Base-by-base conservation (phyloP, 345 rosid genomes). In the Eucalyptus cloeziana region DNA sequence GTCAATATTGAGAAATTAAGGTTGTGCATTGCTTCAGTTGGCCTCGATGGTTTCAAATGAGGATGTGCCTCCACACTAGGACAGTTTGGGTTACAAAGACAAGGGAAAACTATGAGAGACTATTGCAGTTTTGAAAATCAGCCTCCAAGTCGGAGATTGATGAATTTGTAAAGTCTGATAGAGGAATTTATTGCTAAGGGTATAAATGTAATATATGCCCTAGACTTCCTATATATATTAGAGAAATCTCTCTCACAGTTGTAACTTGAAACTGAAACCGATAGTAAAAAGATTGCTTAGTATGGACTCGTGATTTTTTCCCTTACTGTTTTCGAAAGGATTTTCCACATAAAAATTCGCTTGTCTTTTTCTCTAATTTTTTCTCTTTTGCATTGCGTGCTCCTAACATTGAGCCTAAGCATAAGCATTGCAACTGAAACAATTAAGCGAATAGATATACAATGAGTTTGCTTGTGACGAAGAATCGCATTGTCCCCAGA, bases 271-370 rank as follows among this genome's bases (percentile, higher is more conserved):
- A 60, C 4, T 1, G n/a, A 60, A 25, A 60, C 31, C 14, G 0
- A 0, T 60, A 60, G 0, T 12, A 12, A 60, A 60, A 60, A 5
- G 8, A 60, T 60, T 60, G 67, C 31, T 5, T 60, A 27, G 15
- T 5, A 27, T 3, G 14, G 7, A 8, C 16, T 1, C 7, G 0
- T 60, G 7, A 60, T 5, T 25, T 60, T 25, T 12, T 12, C 15
- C 67, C 7, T 60, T 60, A 25, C 9, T 25, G 4, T 25, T 60
- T 60, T 60, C 5, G 1, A 60, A 27, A 60, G 15, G 31, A 27
- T 4, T 58, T 58, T 58, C 2, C 2, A 60, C 31, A 2, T 56
- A 56, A 56, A 22, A 56, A 56, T 56, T 9, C 27, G 2, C 31
- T 5, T 2, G 15, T 60, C 4, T 60, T 27, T 27, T 60, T 60